Conservation (phyloP, 352 stramenopile species). For the Elongisporangium undulatum region DNA sequence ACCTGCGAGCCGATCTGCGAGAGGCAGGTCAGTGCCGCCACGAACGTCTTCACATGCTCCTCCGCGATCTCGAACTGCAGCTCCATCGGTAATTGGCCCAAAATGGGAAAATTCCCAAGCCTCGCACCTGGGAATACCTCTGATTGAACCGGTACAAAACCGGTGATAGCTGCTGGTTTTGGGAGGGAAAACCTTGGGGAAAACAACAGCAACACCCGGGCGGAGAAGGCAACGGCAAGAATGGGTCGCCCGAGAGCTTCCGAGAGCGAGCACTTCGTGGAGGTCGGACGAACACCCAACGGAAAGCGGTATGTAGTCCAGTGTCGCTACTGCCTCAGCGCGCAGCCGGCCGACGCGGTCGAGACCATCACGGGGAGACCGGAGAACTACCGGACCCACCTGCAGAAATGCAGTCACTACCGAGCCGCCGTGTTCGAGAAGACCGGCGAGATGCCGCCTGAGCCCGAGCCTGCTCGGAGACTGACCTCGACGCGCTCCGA, state of each 20-base stretch:
- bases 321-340: neutral
- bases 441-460: neutral
- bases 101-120: neutral
- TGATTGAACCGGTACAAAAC: neutral
- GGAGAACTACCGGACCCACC: neutral
- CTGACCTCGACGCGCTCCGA: neutral
- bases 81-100: constrained; percentile 32
- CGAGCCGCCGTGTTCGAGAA: neutral
- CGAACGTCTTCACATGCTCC: constrained; percentile 73
- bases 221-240: neutral
- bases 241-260: neutral
- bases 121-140: neutral
- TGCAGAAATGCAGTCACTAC: neutral
- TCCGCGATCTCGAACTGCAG: constrained; percentile 66
- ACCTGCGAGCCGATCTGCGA: constrained; percentile 79
- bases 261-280: neutral
- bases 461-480: neutral
- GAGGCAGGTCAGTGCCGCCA: constrained; percentile 75
- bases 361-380: neutral
- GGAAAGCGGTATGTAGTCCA: neutral
- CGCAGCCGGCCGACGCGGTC: neutral
- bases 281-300: neutral
- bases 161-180: neutral
- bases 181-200: no score
- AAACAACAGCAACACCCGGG: neutral